Evolutionary conservation across 1,139 yeast species (phyloP).

Genomic region (Yamadazyma taylorii): DNA sequence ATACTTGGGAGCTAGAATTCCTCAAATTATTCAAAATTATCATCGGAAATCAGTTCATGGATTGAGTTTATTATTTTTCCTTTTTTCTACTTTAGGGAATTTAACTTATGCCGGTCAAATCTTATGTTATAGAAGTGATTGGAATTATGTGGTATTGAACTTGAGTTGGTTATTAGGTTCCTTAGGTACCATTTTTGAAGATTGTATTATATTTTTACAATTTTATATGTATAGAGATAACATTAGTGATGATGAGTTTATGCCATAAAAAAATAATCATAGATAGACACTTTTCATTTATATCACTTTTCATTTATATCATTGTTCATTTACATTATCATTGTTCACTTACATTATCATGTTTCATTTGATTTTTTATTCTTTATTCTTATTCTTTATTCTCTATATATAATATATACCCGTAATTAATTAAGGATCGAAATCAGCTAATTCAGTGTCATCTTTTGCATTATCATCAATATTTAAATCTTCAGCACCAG

Average conservation of each 20-base stretch:
- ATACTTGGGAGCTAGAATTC: slow-evolving; percentile 76
- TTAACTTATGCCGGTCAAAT: slow-evolving; percentile 77
- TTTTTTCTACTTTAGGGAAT: slow-evolving; percentile 75
- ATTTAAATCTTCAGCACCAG: slow-evolving; percentile 54
- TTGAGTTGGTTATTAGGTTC: slow-evolving; percentile 76
- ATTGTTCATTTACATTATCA: neutral
- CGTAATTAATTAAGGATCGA: slow-evolving; percentile 37
- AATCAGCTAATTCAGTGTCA: slow-evolving; percentile 43
- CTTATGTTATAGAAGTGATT: slow-evolving; percentile 61
- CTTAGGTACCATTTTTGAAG: slow-evolving; percentile 71
- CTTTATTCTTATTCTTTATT: neutral
- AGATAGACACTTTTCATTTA: neutral
- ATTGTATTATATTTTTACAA: slow-evolving; percentile 60
- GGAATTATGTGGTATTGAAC: slow-evolving; percentile 59
- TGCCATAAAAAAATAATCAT: slow-evolving; percentile 5
- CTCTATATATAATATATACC: neutral
- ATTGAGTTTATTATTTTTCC: slow-evolving; percentile 68
- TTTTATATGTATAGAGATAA: slow-evolving; percentile 56
- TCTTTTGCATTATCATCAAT: slow-evolving; percentile 22
- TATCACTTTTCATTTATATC: too few relatives aligned
- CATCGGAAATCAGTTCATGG: slow-evolving; percentile 71
- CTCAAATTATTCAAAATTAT: slow-evolving; percentile 75
- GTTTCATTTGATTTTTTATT: too few relatives aligned
- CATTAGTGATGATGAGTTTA: slow-evolving; percentile 17
- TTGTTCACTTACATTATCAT: neutral